Evolutionary conservation across 2,329 filamentous ascomycete species (phyloP), one percentile per base, ranked within the genome.

Genomic region (Ophiostoma sp.): DNA sequence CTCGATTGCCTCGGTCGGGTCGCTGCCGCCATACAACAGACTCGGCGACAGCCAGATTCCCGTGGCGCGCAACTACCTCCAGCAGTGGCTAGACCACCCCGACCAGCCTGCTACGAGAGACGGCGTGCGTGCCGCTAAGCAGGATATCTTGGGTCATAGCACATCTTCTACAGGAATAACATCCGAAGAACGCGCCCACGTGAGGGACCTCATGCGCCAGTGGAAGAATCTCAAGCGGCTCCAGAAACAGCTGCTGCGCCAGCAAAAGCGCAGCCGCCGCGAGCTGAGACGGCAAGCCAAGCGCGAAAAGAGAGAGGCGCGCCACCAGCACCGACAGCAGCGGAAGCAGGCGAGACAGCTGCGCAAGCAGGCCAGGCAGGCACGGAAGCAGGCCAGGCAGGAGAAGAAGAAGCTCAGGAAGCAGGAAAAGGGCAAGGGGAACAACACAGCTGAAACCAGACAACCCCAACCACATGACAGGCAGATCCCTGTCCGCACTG

Each of bases 1-100:
- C 27, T 80, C 79, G 1, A 77, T 73, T 3, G 80, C 77, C 0
- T 84, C 83, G 1, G 77, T 87, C 69, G 85, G 82, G 48, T 86
- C 84, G 1, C 82, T 88, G 0, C 84, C 84, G 3, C 62, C 62
- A 69, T 83, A 83, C 74, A 83, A 86, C 70, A 81, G 84, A 60
- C 78, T 88, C 1, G 76, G 76, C 15, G 81, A 83, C 68, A 74
- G 78, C 23, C 85, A 87, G 75, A 78, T 87, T 1, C 81, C 83
- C 1, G 72, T 82, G 0, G 81, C 82, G 17, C 80, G 80, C 65
- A 75, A 79, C 15, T 80, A 80, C 3, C 78, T 89, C 20, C 73
- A 79, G 31, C 76, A 79, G 8, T 88, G 85, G 84, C 79, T 85
- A 1, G 77, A 80, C 10, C 79, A 81, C 52, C 84, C 85, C 0